phyloP scores from a whole-genome alignment of 257 asterid species.

The Thymus mandschuricus region DNA sequence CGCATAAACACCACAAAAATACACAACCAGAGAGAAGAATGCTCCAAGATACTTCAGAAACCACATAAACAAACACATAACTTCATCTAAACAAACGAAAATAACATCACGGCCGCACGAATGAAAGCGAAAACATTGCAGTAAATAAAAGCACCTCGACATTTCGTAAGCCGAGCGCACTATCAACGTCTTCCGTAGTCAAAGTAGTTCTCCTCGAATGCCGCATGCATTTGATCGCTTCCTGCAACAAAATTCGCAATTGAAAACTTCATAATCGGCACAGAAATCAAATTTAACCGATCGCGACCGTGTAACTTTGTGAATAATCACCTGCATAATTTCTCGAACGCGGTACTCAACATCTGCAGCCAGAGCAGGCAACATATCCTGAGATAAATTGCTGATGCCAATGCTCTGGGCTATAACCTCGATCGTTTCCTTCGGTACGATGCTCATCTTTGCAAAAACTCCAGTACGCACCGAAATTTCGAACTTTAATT shows the following conservation, averaged over 20 bases:
- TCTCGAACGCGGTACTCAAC: conserved; percentile 95
- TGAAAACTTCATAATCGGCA: background rate
- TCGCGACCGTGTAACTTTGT: background rate
- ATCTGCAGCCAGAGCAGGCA: conserved; percentile 90
- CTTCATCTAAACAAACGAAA: background rate
- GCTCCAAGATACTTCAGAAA: conserved; percentile 1
- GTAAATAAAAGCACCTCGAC: conserved; percentile 64
- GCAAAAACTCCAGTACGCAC: background rate
- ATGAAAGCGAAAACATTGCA: background rate
- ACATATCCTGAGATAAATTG: conserved; percentile 82
- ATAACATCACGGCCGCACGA: background rate
- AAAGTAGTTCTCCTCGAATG: conserved; percentile 93
- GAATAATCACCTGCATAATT: conserved; percentile 85
- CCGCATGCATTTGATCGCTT: conserved; percentile 96
- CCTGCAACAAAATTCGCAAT: conserved; percentile 51
- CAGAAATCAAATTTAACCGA: background rate
- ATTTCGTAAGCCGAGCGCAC: conserved; percentile 88
- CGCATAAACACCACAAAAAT: background rate
- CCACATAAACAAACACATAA: conserved; percentile 4
- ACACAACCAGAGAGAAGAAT: background rate
- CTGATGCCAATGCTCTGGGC: conserved; percentile 88
- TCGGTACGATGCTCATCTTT: conserved; percentile 80
- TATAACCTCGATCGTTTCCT: conserved; percentile 83
- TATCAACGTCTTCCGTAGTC: conserved; percentile 86
- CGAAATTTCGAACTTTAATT: background rate